phyloP scores from a whole-genome alignment of 2,329 filamentous ascomycete genomes.

The Scedosporium apiospermum region DNA sequence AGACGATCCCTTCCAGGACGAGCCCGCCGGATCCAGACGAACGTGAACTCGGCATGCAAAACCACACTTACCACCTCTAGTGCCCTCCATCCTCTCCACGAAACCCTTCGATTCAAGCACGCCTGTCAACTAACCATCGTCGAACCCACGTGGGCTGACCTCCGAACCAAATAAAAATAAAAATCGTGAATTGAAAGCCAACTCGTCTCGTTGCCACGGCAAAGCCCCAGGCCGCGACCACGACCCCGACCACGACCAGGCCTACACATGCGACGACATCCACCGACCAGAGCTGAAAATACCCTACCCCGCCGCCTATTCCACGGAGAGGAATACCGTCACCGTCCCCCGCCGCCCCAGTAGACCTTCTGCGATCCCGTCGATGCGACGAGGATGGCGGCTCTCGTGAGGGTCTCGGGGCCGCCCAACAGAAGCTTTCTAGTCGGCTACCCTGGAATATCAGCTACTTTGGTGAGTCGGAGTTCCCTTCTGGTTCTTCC shows the following conservation, averaged over 20 bases:
- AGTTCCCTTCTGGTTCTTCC: not conserved
- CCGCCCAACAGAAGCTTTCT: slow-evolving; percentile 95
- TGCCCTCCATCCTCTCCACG: not conserved
- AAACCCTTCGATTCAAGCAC: not conserved
- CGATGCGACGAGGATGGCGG: slow-evolving; percentile 40
- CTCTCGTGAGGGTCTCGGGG: slow-evolving; percentile 91
- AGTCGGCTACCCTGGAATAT: slow-evolving; percentile 95
- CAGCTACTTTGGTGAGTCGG: slow-evolving; percentile 78
- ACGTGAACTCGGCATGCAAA: not conserved
- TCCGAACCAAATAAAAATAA: no score
- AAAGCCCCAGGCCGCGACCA: not conserved
- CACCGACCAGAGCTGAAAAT: not conserved
- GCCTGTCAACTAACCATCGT: not conserved
- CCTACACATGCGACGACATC: not conserved
- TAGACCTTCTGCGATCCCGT: slow-evolving; percentile 1
- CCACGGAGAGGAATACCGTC: not conserved
- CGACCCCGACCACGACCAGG: not conserved
- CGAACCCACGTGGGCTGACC: not conserved
- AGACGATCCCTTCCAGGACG: not conserved
- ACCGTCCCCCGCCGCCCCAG: slow-evolving; percentile 1
- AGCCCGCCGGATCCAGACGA: not conserved
- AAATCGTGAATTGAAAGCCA: no score
- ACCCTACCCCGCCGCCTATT: slow-evolving; percentile 2
- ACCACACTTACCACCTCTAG: not conserved
- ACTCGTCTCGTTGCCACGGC: no score